Base-by-base conservation (phyloP, 2,329 filamentous ascomycete genomes). In the Xylaria sp. region DNA sequence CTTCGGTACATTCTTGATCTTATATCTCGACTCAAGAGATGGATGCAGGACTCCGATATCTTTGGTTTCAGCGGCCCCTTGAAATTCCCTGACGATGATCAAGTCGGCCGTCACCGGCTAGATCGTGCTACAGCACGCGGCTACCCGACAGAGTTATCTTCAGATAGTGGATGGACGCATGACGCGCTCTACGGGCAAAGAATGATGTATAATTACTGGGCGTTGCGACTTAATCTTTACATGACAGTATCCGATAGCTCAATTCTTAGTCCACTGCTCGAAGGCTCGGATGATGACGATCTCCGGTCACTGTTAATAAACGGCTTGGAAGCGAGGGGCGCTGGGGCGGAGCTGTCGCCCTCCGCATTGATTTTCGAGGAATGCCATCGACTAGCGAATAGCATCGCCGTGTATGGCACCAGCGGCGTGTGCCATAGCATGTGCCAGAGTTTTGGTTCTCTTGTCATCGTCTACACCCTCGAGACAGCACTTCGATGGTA, bases 401-500 rank as follows among this genome's bases (percentile, higher is more conserved):
- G 68, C 23, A 71, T 74, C 56, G 56, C 66, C 6, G 12, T 71
- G 1, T 66, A 70, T 31, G 64, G 60, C 59, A 63, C 62, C 3
- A 70, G 57, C 7, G 68, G 64, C 23, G 66, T 62, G 18, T 70
- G 66, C 6, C 59, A 73, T 41, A 74, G 69, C 33, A 39, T 64
- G 18, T 71, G 61, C 64, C 70, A 75, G 52, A 71, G 59, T 43
- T 73, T 70, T 31, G 71, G 67, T 13, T 67, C 71, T 9, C 62
- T 73, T 20, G 41, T 73, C 39, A 68, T 68, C 13, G 54, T 62
- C 31, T 74, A 68, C 23, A 71, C 46, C 33, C 67, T 75, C 31
- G 66, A 71, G 56, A 67, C 68, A 20, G 69, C 71, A 13, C 62
- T 72, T 49, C 63, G 64, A 46, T 75, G 73, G 71, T 75, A 71